Percentiles rank a stretch among this genome's conserved stretches.
phyloP scores from a whole-genome alignment of 2,329 filamentous ascomycete species.

The Clathrospora elynae region DNA sequence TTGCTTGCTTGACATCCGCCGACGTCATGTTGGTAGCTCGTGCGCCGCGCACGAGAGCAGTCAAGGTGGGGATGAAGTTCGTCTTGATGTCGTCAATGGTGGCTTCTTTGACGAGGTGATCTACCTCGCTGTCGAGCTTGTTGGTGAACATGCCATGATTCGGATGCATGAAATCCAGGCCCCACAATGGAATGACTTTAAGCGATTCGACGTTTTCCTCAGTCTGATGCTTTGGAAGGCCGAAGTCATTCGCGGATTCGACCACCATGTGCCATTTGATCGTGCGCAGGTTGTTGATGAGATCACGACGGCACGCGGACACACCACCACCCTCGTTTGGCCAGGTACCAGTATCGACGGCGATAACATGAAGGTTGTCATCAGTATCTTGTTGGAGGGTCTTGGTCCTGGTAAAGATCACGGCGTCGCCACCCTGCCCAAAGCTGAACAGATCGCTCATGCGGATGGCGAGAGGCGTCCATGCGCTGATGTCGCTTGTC shows the following conservation, averaged over 20 bases:
- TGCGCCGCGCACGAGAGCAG: conserved; percentile 49
- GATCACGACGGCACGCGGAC: conserved; percentile 50
- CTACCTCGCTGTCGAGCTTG: conserved; percentile 49
- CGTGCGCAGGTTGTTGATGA: conserved; percentile 51
- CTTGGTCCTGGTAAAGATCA: conserved; percentile 57
- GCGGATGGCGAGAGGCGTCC: conserved; percentile 59
- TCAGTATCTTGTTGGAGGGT: conserved; percentile 53
- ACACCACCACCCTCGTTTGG: conserved; percentile 52
- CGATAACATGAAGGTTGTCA: conserved; percentile 47
- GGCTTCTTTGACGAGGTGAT: conserved; percentile 43
- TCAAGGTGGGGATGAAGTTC: conserved; percentile 51
- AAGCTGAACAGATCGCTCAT: conserved; percentile 59
- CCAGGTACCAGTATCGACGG: conserved; percentile 52
- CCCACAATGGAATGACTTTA: conserved; percentile 51
- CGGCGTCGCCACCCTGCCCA: conserved; percentile 59
- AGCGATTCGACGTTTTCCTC: conserved; percentile 52
- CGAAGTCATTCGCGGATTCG: conserved; percentile 52
- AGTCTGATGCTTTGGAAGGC: conserved; percentile 51
- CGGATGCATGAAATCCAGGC: conserved; percentile 50
- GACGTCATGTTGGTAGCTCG: conserved; percentile 46
- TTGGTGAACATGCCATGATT: conserved; percentile 51
- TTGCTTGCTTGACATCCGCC: conserved; percentile 50
- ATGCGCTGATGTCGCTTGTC: conserved; percentile 58
- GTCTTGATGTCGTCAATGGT: conserved; percentile 46
- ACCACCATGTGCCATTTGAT: conserved; percentile 53